Percentiles rank a stretch among this genome's conserved stretches.
These are phyloP conservation scores for Nakazawaea ishiwadae DNA, from an alignment of 805 yeast genomes.

Conservation along the genomic window DNA sequence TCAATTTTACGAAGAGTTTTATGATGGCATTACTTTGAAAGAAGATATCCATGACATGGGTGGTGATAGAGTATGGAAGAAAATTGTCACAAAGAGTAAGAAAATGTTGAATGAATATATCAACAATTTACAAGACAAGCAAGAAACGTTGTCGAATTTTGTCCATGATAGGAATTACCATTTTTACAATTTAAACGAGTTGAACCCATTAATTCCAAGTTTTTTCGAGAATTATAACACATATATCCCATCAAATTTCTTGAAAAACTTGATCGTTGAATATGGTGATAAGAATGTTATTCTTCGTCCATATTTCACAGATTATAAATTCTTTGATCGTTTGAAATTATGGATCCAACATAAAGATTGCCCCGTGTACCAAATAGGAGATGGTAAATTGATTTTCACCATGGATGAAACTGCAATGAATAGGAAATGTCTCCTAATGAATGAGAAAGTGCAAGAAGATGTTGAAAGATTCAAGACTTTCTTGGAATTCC, in stretches of 20 bases:
- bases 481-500: slow-evolving; percentile 2
- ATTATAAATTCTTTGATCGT: slow-evolving; percentile 2
- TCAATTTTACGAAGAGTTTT: slow-evolving; percentile 1
- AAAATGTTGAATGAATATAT: slow-evolving; percentile 1
- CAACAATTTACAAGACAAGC: not conserved
- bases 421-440: slow-evolving; percentile 4
- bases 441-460: slow-evolving; percentile 1
- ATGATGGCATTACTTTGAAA: slow-evolving; percentile 4
- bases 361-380: slow-evolving; percentile 5
- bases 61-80: not conserved
- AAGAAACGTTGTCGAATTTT: slow-evolving; percentile 10
- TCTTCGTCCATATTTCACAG: not conserved
- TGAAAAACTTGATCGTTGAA: slow-evolving; percentile 8
- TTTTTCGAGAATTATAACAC: slow-evolving; percentile 36
- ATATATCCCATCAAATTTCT: slow-evolving; percentile 6
- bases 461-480: not conserved
- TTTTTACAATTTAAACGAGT: slow-evolving; percentile 41
- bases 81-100: not conserved
- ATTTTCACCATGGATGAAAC: slow-evolving; percentile 4
- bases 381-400: slow-evolving; percentile 1
- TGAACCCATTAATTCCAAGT: slow-evolving; percentile 50
- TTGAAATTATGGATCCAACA: slow-evolving; percentile 7
- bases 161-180: slow-evolving; percentile 54
- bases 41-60: not conserved
- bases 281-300: slow-evolving; percentile 1